Evolutionary conservation across 192 early-diverging fungal genomes (phyloP), one percentile per base, ranked within the genome.

Genomic region (Coemansia sp.): DNA sequence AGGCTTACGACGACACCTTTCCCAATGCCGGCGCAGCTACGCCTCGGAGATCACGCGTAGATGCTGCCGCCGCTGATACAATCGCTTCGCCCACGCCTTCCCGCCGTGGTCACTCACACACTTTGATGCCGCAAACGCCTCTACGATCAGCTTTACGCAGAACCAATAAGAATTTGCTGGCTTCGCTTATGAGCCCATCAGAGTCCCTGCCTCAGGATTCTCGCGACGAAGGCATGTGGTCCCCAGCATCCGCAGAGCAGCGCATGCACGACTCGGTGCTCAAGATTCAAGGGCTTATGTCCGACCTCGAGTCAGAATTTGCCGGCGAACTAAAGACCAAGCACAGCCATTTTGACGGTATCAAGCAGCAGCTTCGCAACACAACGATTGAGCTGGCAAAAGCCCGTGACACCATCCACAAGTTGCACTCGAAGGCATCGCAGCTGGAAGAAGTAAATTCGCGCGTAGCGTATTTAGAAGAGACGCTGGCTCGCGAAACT

Each of bases 291-390:
- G 82, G 80, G 51, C 67, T 88, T 47, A 80, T 89, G 38, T 69
- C 84, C 11, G 83, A 85, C 12, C 55, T 89, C n/a, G 89, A 91
- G 53, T 71, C 75, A 0, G 84, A 91, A 28, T 88, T 83, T 57
- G 64, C 79, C 2, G 81, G 79, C 9, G 81, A 87, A 36, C 71
- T 89, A 37, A 60, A 73, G 41, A 36, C 64, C 26, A 82, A 85
- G 48, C 82, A 89, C 14, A 57, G 66, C 11, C 74, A 83, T 48
- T 65, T 88, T 36, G 61, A 80, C 21, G 69, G 73, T 40, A 76
- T 83, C 15, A 82, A 84, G 47, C 60, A 71, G 28, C 71, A 84
- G 44, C 67, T 85, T 11, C 69, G 79, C 26, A 56, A 55, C n/a
- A 77, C 79, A 15, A 84, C 80, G 26, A 69, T 76, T 11, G 79